Percentiles rank a stretch among this genome's conserved stretches.
Conservation (phyloP, 495 filamentous ascomycete genomes). For the Lophiostoma macrostomum region DNA sequence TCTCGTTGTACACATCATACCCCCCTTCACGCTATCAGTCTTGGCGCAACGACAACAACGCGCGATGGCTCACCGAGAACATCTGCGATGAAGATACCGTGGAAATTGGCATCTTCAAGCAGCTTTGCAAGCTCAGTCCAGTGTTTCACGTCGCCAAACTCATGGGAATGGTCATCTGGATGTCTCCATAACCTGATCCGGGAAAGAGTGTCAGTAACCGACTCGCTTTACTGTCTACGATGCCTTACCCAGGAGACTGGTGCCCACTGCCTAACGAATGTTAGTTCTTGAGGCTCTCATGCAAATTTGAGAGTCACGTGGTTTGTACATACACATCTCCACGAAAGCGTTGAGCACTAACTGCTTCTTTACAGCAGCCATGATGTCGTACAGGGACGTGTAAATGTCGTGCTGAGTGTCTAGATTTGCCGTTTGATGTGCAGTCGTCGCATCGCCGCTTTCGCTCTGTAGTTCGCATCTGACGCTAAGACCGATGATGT, state of each 20-base stretch:
- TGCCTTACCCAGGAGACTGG: constrained; percentile 62
- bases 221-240: no score
- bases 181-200: constrained; percentile 60
- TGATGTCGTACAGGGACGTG: not conserved
- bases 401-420: constrained; percentile 19
- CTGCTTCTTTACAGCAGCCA: constrained; percentile 50
- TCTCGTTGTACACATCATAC: constrained; percentile 63
- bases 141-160: constrained; percentile 53
- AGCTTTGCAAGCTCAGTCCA: constrained; percentile 58
- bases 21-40: constrained; percentile 38
- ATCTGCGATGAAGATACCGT: constrained; percentile 63
- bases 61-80: constrained; percentile 37
- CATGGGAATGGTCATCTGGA: constrained; percentile 51
- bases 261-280: constrained; percentile 47
- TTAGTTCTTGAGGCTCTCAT: not conserved
- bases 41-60: not conserved
- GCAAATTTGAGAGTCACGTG: not conserved
- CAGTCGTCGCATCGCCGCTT: not conserved
- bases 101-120: constrained; percentile 57
- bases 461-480: no score
- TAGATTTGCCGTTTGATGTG: not conserved
- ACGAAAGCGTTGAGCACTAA: constrained; percentile 66
- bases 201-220: no score
- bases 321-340: constrained; percentile 49
- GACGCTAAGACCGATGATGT: no score